phyloP scores from a whole-genome alignment of 2,329 filamentous ascomycete species.

The Tolypocladium capitatum region DNA sequence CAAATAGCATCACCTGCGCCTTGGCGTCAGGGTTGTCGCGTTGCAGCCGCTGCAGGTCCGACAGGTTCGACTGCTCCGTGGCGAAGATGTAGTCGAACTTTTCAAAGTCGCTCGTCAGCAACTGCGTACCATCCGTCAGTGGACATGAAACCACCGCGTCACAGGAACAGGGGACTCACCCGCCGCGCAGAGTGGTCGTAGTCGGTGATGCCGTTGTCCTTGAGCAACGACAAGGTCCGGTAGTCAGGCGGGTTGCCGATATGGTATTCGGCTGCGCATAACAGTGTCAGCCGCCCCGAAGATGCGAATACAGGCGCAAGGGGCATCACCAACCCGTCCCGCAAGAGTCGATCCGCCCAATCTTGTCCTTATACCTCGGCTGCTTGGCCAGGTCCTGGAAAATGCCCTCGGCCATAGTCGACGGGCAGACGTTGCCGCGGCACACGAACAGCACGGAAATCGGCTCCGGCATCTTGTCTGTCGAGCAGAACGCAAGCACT shows the following conservation, averaged over 20 bases:
- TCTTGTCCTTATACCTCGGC: slow-evolving; percentile 41
- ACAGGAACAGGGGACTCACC: slow-evolving; percentile 28
- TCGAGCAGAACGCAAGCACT: neutral
- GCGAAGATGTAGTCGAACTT: slow-evolving; percentile 88
- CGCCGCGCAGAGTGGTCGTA: slow-evolving; percentile 70
- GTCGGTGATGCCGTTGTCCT: slow-evolving; percentile 58
- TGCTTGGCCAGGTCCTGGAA: slow-evolving; percentile 61
- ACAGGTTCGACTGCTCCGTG: slow-evolving; percentile 79
- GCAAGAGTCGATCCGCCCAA: slow-evolving; percentile 69
- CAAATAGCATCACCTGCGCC: slow-evolving; percentile 68
- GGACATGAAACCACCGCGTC: neutral
- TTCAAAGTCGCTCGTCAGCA: slow-evolving; percentile 57
- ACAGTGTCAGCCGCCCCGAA: neutral
- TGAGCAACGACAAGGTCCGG: slow-evolving; percentile 70
- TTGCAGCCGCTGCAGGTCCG: slow-evolving; percentile 50
- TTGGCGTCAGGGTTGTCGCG: slow-evolving; percentile 43
- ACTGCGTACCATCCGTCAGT: slow-evolving; percentile 17
- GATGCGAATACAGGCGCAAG: neutral
- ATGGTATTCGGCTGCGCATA: slow-evolving; percentile 60
- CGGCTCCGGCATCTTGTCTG: slow-evolving; percentile 22
- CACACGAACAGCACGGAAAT: slow-evolving; percentile 86
- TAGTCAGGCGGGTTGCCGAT: slow-evolving; percentile 62
- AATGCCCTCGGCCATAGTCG: slow-evolving; percentile 91
- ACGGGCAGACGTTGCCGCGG: slow-evolving; percentile 88
- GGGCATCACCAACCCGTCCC: slow-evolving; percentile 48